Base-by-base conservation (phyloP, 2,329 filamentous ascomycete species). In the Neoscytalidium dimidiatum region DNA sequence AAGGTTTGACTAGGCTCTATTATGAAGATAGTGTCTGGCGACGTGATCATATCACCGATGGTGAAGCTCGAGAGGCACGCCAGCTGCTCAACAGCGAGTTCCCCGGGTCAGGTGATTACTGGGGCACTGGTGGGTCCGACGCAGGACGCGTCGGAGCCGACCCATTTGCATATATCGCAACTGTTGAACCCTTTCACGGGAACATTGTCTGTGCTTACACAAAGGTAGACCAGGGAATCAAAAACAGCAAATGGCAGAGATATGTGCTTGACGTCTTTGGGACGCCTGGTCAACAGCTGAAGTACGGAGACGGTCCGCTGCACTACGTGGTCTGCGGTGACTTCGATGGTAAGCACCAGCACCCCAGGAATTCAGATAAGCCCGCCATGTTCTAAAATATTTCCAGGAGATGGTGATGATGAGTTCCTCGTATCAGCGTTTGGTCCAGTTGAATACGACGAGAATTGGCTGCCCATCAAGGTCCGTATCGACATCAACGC, bases 141-240 rank as follows among this genome's bases (percentile, higher is more conserved):
- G 49, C 66, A 4, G 69, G 67, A 19, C 63, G 51, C 13, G 28
- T 66, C 7, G 51, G 58, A 2, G 58, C 21, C 29, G 69, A 71
- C 58, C 67, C 69, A 26, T 53, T 64, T 14, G 69, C 66, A 23
- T 71, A 69, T 43, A 66, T 70, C 17, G 58, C 65, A 14, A 68
- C 69, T 21, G 33, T 68, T 17, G 69, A 70, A 33, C 68, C 69
- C 17, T 70, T 70, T 58, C 68, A 70, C 33, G 68, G 69, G 41
- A 68, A 31, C n/a, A 66, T 57, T 13, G 60, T 66, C 2, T 64
- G 62, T 28, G 67, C 53, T 4, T 66, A 67, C 26, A 68, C 64
- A 3, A 69, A 68, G 29, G 43, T 44, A 13, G 58, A 65, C 23
- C 56, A 43, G 4, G 67, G 67, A 5, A 52, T 64, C 6, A n/a